Evolutionary conservation across 345 rosid species (phyloP).

Genomic region (Gossypium herbaceum): DNA sequence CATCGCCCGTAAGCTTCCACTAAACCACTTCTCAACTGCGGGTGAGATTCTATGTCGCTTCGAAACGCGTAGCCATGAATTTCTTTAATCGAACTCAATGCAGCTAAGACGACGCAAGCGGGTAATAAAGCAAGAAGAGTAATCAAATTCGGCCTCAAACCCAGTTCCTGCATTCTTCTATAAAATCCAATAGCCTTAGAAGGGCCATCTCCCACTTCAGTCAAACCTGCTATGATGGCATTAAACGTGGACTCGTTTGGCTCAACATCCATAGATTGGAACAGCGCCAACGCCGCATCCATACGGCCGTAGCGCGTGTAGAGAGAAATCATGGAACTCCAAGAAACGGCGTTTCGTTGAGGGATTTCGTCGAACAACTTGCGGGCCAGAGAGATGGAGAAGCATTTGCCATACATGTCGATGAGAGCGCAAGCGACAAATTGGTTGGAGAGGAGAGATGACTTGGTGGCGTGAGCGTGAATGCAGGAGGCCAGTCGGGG

Average conservation of each 20-base stretch:
- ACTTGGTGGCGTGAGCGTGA: constrained; percentile 41
- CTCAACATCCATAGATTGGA: constrained; percentile 40
- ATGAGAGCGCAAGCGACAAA: constrained; percentile 49
- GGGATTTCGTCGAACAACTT: constrained; percentile 61
- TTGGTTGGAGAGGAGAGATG: constrained; percentile 38
- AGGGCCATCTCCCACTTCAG: constrained; percentile 41
- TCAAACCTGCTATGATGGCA: constrained; percentile 42
- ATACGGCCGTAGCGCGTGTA: constrained; percentile 35
- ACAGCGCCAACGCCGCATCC: constrained; percentile 35
- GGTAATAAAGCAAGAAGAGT: constrained; percentile 56
- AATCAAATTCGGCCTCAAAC: constrained; percentile 50
- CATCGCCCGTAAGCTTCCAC: constrained; percentile 62
- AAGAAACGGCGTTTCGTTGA: constrained; percentile 44
- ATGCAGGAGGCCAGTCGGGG: constrained; percentile 39
- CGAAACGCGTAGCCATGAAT: constrained; percentile 52
- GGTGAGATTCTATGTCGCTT: constrained; percentile 39
- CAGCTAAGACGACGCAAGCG: constrained; percentile 40
- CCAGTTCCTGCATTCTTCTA: constrained; percentile 41
- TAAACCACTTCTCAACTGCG: constrained; percentile 47
- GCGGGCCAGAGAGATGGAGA: constrained; percentile 39
- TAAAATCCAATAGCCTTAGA: constrained; percentile 43
- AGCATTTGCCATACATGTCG: constrained; percentile 51
- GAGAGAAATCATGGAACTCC: constrained; percentile 55
- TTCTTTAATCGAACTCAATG: constrained; percentile 42
- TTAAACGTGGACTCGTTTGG: constrained; percentile 53